Conservation (phyloP, 2,329 filamentous ascomycete species). For the Xylaria sp. region DNA sequence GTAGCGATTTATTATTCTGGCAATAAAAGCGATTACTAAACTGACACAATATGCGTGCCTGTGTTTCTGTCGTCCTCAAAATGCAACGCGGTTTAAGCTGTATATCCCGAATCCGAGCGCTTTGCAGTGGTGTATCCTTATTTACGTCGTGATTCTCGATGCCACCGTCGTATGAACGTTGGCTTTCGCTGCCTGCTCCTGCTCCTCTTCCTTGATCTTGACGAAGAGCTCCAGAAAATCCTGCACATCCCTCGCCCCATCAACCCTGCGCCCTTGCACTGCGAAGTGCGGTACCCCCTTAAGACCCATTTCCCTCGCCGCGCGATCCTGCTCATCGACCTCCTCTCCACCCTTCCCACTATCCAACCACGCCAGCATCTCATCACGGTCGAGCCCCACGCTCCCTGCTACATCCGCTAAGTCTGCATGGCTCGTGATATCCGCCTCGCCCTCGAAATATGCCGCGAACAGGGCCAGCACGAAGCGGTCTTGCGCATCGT, state of each 20-base stretch:
- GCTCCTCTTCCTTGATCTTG: constrained; percentile 22
- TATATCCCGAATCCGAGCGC: neutral
- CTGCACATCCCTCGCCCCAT: constrained; percentile 26
- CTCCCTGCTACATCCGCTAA: constrained; percentile 22
- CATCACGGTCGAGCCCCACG: constrained; percentile 20
- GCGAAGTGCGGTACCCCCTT: constrained; percentile 27
- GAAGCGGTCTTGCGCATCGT: constrained; percentile 12
- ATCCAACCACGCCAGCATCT: constrained; percentile 24
- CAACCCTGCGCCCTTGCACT: constrained; percentile 18
- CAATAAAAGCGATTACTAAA: constrained; percentile 1
- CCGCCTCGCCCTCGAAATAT: constrained; percentile 22
- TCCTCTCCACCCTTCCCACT: constrained; percentile 21
- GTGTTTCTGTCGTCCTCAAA: too few species aligned
- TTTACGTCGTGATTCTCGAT: neutral
- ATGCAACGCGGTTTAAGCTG: neutral
- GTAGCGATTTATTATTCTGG: neutral
- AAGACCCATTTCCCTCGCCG: constrained; percentile 4
- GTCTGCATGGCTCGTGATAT: constrained; percentile 21
- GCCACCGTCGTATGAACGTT: neutral
- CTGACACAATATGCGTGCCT: neutral
- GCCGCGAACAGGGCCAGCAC: constrained; percentile 23
- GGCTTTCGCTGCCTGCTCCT: neutral
- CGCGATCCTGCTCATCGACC: constrained; percentile 27
- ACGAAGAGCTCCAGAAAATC: constrained; percentile 21
- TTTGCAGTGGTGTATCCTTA: neutral